Percentiles rank a stretch among this genome's conserved stretches.
Evolutionary conservation across 2,329 filamentous ascomycete genomes (phyloP).

Genomic region (Pestalotiopsis sp.): DNA sequence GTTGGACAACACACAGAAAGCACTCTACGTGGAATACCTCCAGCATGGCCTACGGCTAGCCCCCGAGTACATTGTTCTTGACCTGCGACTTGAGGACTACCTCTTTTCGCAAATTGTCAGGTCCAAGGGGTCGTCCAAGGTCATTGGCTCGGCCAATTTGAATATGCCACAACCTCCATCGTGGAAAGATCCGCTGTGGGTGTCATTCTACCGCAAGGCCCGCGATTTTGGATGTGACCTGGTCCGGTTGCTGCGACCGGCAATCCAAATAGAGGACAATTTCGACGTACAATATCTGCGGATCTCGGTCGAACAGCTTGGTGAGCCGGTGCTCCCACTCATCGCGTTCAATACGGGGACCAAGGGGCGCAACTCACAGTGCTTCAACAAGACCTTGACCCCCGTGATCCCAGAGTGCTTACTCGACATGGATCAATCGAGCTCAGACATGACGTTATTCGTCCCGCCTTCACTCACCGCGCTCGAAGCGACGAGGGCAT

Average conservation of each 20-base stretch:
- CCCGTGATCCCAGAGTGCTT: conserved; percentile 55
- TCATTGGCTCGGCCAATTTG: conserved; percentile 61
- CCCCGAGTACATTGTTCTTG: conserved; percentile 65
- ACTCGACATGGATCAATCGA: conserved; percentile 19
- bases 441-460: conserved; percentile 24
- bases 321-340: conserved; percentile 51
- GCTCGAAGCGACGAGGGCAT: conserved; percentile 63
- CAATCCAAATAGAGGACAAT: conserved; percentile 62
- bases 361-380: conserved; percentile 65
- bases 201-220: conserved; percentile 60
- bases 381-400: conserved; percentile 67
- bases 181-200: conserved; percentile 61
- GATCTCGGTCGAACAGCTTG: conserved; percentile 46
- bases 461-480: conserved; percentile 55
- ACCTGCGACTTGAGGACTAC: conserved; percentile 58
- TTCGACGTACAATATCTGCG: conserved; percentile 61
- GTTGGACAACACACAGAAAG: conserved; percentile 25
- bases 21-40: conserved; percentile 57
- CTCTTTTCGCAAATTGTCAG: conserved; percentile 52
- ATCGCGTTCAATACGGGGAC: conserved; percentile 68
- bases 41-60: conserved; percentile 63
- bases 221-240: conserved; percentile 61
- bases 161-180: conserved; percentile 41
- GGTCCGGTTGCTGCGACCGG: conserved; percentile 62
- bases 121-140: conserved; percentile 57